Evolutionary conservation across 768 basidiomycete genomes (phyloP), one percentile per base, ranked within the genome.

Genomic region (Heimioporus sp.): DNA sequence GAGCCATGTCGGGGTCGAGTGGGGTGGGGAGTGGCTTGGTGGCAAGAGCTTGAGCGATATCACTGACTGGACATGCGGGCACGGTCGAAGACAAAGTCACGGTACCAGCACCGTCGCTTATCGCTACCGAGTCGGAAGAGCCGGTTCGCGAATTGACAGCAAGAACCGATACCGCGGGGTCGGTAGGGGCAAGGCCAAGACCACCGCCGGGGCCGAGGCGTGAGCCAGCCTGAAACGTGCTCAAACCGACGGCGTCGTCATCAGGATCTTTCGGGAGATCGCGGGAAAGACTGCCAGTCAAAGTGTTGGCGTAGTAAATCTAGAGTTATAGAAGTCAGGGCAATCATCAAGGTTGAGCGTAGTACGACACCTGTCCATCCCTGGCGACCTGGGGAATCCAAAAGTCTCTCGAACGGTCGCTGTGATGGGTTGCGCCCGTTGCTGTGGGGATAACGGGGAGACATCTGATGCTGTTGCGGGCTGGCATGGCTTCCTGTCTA

Each of bases 281-380:
- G 58, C 85, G 80, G 17, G 92, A 84, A 21, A 80, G 82, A 62
- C 86, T 80, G 20, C 89, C 89, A 0, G 89, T 92, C 60, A 87
- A 72, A 3, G 91, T 91, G 64, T 98, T 98, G 57, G 88, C 82
- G 72, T 97, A 98, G 74, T 85, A 95, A 64, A 98, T 92, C 94
- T 97, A 49, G 35, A 30, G 20, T 19, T 30, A 10, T 21, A 19
- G n/a, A 28, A 5, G n/a, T 42, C 46, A 44, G 10, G 15, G 30
- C 35, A 32, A 21, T 59, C 46, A 30, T 10, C 39, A 10, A 16
- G 19, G 20, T 31, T 5, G 37, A 51, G 53, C 49, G 50, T 17
- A 45, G 30, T 32, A 52, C 68, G 76, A 57, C 60, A 93, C 92
- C 81, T 90, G 90, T 53, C 92, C 90, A 56, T 87, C 81, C 13